These are phyloP conservation scores for Diaporthe velutina DNA, from an alignment of 2,329 filamentous ascomycete genomes.

Conservation along the genomic window DNA sequence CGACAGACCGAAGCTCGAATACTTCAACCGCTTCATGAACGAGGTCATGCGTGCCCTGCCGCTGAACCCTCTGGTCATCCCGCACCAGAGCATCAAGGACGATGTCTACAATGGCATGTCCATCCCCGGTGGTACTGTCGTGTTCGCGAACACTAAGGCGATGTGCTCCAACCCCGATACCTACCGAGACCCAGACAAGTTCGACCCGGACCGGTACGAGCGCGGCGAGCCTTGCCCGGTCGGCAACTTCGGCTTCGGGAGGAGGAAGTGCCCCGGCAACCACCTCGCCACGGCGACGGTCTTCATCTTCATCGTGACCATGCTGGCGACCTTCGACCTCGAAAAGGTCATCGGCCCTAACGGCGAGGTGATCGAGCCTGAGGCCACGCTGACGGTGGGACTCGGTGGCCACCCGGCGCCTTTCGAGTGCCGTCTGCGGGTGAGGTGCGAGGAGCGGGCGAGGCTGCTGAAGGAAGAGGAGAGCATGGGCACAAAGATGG, in stretches of 20 bases:
- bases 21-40: slow-evolving; percentile 60
- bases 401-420: slow-evolving; percentile 43
- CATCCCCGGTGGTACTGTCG: slow-evolving; percentile 66
- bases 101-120: slow-evolving; percentile 69
- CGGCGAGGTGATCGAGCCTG: slow-evolving; percentile 41
- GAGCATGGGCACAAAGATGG: neutral
- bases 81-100: slow-evolving; percentile 66
- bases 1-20: slow-evolving; percentile 57
- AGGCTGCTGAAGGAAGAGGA: slow-evolving; percentile 21
- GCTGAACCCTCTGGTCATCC: slow-evolving; percentile 63
- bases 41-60: slow-evolving; percentile 61
- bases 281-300: slow-evolving; percentile 46
- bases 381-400: slow-evolving; percentile 41
- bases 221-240: slow-evolving; percentile 59
- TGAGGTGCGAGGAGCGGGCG: slow-evolving; percentile 34
- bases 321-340: slow-evolving; percentile 43
- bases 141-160: slow-evolving; percentile 53
- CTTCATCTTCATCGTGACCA: slow-evolving; percentile 54
- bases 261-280: slow-evolving; percentile 54
- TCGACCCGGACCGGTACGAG: slow-evolving; percentile 62
- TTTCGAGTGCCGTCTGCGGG: slow-evolving; percentile 40
- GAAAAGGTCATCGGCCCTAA: slow-evolving; percentile 40
- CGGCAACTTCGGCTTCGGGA: slow-evolving; percentile 66
- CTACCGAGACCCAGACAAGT: slow-evolving; percentile 57
- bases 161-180: slow-evolving; percentile 57